Conservation (phyloP, 805 yeast genomes). For the Wickerhamomyces alni region DNA sequence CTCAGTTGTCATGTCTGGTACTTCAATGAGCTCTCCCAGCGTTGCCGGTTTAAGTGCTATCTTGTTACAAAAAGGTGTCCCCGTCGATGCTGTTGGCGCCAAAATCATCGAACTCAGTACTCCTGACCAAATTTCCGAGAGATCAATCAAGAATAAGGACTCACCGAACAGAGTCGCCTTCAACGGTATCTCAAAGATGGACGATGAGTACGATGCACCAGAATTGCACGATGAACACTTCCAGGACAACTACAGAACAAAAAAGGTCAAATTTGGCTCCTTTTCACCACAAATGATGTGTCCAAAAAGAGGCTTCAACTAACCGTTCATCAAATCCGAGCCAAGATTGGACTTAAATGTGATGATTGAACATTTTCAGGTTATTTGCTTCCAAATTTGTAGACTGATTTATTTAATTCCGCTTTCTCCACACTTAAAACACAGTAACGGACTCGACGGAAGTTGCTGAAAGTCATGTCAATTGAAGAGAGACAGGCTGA, state of each 20-base stretch:
- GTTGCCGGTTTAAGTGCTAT: slow-evolving; percentile 63
- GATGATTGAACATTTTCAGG: no score
- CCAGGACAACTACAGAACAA: neutral
- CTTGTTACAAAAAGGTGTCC: slow-evolving; percentile 45
- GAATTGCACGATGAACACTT: neutral
- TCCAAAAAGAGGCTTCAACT: no score
- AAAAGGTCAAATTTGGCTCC: neutral
- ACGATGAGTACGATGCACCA: slow-evolving; percentile 22
- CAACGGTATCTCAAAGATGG: slow-evolving; percentile 28
- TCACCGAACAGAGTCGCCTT: slow-evolving; percentile 55
- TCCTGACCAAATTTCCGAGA: slow-evolving; percentile 38
- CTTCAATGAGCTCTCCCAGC: slow-evolving; percentile 77
- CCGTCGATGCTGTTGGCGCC: slow-evolving; percentile 33
- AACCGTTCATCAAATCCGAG: no score
- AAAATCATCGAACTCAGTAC: slow-evolving; percentile 42
- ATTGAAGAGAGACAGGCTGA: slow-evolving; percentile 28
- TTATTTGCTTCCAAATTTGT: no score
- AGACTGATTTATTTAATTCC: no score
- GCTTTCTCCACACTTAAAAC: no score
- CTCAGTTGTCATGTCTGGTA: slow-evolving; percentile 49
- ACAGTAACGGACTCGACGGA: no score
- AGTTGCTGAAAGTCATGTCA: slow-evolving; percentile 4
- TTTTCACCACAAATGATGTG: neutral
- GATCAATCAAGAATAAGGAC: slow-evolving; percentile 37
- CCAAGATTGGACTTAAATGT: no score